Base-by-base conservation (phyloP, 2,329 filamentous ascomycete genomes). In the Ceratocystis harringtonii region DNA sequence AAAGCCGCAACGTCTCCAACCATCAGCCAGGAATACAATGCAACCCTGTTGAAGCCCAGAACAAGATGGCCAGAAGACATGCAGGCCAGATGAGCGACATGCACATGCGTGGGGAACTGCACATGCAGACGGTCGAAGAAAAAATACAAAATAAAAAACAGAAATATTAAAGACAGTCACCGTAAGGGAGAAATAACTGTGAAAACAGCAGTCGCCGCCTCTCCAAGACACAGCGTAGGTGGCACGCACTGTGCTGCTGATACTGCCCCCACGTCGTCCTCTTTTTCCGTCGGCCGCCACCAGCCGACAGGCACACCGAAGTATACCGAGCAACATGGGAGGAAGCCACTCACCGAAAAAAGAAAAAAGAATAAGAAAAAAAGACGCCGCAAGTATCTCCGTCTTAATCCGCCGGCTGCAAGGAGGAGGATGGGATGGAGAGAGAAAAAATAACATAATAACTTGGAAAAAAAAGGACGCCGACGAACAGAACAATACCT, bases 381-480 rank as follows among this genome's bases (percentile, higher is more conserved):
- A 3, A 36, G 7, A 41, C 36, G 8, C 8, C 36, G 8, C 8
- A 41, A 41, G 36, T 15, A 41, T 41, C 52, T 61, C 63, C 63
- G 55, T 61, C 63, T 65, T 65, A 65, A 65, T 61, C 63, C 63
- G 63, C 63, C 63, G 63, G 63, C 44, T 15, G 36, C 36, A 41
- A 41, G 36, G 36, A 41, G 36, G 36, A 41, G 12, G 36, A 10
- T 15, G 12, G 36, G 36, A 41, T 41, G 12, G 12, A 12, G 36
- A 41, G 36, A 10, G 36, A 1, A 36, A 36, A 36, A 36, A 41
- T 12, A 12, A 36, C 10, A 36, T 12, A 36, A 28, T 28, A 28
- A 28, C 4, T 28, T 28, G 4, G 3, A 28, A 3, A 36, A 36
- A 10, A 36, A 36, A 36, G 10, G 8, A 10, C 32, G 0, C 32